Base-by-base conservation (phyloP, 73 alveolate species). In the Paramecium tetraurelia region DNA sequence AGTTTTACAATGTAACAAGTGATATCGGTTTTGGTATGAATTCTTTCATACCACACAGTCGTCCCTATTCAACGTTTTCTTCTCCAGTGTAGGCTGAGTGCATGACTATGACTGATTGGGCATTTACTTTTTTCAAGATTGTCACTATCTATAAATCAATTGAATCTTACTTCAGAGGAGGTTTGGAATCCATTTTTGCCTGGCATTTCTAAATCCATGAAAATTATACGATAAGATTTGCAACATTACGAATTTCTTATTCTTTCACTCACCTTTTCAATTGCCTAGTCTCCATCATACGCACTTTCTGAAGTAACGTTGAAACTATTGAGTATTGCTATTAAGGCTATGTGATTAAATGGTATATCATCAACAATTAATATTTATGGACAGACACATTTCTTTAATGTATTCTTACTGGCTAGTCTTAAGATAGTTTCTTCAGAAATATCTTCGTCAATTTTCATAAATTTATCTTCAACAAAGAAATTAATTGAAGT, bases 151-250 rank as follows among this genome's bases (percentile, higher is more conserved):
- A 63, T 63, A 63, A 63, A 63, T 63, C 21, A 33, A 27, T 63
- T 27, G 50, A 27, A 63, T 11, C 29, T 27, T 80, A 80, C 90
- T 22, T 80, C 72, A 20, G 48, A 9, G 7, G 90, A 20, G 20
- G 90, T 48, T 80, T 80, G 9, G 24, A 80, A 80, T 20, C 90
- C 90, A 80, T 80, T 41, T 35, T 41, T 80, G 0, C 70, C 75
- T 44, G 90, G 90, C 90, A 80, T 80, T 24, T 80, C 90, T 11
- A 80, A 40, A 46, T 80, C 90, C 90, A 80, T 80, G 10, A 80
- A 48, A 0, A 80, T 80, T 7, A 80, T 44, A 0, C 57, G 18
- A 29, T 80, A 80, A 8, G 35, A 21, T 24, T 22, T 20, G 16
- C 75, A 41, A 80, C 90, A 80, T 29, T 21, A 20, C 4, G 53